Base-by-base conservation (phyloP, 352 stramenopile genomes). In the Phytopythium chamaehyphon region DNA sequence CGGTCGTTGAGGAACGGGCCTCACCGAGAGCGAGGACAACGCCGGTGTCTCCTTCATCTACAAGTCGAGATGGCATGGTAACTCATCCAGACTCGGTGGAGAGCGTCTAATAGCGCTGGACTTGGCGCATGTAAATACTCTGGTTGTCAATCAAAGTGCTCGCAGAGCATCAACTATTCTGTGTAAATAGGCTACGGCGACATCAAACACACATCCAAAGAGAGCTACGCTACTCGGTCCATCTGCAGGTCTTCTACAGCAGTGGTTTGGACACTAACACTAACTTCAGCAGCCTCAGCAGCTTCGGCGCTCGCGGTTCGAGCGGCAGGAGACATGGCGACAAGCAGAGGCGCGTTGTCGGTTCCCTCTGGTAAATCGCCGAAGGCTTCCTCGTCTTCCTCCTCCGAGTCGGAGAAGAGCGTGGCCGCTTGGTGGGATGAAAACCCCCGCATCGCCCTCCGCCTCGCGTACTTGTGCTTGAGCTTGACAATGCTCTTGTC, bases 401-500 rank as follows among this genome's bases (percentile, higher is more conserved):
- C 46, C 18, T 51, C 46, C 19, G 46, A 51, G 46, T 51, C 46
- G 28, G 46, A 51, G 18, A 51, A 51, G 46, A 51, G 46, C 19
- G 46, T 51, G 24, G 19, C 31, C 18, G 8, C 1, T 31, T 35
- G 46, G n/a, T n/a, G n/a, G 5, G 46, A 15, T 6, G 28, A 24
- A 15, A 15, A 7, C 28, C 28, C 28, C 18, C 6, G 8, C 11
- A 11, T 11, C 18, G 11, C 14, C 31, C 46, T 19, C 28, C 46
- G n/a, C 31, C 46, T 26, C 19, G n/a, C 36, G 31, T 51, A 42
- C 19, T 51, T 51, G 1, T 51, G 26, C 28, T 51, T 51, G 6
- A 51, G 16, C 31, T 23, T 40, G 10, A 42, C 8, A 28, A 51
- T 51, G 33, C 46, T 39, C 38, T 55, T 45, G 47, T 64, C 67